Conservation (phyloP, 106 monocot genomes). For the Amphibolis antarctica region DNA sequence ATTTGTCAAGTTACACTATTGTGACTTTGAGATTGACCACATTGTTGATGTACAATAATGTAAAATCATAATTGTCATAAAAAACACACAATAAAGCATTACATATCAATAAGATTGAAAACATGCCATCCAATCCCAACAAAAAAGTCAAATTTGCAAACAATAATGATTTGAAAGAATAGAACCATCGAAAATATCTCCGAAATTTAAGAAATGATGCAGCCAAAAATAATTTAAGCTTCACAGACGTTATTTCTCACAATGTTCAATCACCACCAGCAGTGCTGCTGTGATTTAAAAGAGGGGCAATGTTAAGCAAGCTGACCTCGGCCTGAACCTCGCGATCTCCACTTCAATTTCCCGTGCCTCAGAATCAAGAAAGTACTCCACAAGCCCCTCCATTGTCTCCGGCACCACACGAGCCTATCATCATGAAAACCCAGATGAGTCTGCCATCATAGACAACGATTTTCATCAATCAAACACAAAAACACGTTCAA, state of each 20-base stretch:
- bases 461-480: background rate
- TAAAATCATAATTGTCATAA: too few relatives aligned
- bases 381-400: constrained; percentile 69
- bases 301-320: background rate
- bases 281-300: background rate
- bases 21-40: too few relatives aligned
- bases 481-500: background rate
- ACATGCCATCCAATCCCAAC: too few relatives aligned
- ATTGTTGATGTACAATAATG: too few relatives aligned
- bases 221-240: background rate
- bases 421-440: constrained; percentile 21
- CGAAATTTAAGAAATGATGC: too few relatives aligned
- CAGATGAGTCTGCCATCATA: background rate
- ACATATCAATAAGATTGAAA: too few relatives aligned
- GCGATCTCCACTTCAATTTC: constrained; percentile 85
- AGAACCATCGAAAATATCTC: too few relatives aligned
- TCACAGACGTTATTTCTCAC: background rate
- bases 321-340: constrained; percentile 52
- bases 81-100: too few relatives aligned
- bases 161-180: too few relatives aligned
- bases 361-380: constrained; percentile 82
- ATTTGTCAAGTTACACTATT: too few relatives aligned
- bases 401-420: constrained; percentile 56
- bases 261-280: background rate
- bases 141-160: too few relatives aligned